A percentile compares a stretch with the other conserved stretches of the same genome.
phyloP scores from a whole-genome alignment of 78 protist genomes.

The Acrasis kona region DNA sequence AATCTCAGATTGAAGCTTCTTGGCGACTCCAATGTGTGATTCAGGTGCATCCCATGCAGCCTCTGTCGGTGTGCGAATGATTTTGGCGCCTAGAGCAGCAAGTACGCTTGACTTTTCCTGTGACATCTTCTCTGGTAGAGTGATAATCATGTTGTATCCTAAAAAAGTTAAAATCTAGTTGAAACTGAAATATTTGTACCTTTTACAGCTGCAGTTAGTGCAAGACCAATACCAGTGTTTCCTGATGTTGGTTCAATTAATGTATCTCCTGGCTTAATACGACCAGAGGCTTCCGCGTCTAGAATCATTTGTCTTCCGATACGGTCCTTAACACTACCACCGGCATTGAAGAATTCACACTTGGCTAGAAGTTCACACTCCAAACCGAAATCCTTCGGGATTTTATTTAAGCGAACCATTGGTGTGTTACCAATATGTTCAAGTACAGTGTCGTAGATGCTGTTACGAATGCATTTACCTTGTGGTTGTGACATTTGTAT shows the following conservation, averaged over 20 bases:
- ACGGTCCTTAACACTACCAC: conserved; percentile 86
- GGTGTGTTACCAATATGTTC: conserved; percentile 92
- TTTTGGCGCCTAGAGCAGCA: conserved; percentile 81
- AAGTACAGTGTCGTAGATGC: conserved; percentile 46
- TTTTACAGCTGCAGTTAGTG: conserved; percentile 83
- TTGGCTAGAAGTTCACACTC: conserved; percentile 85
- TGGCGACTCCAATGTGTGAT: conserved; percentile 77
- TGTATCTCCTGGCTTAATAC: conserved; percentile 78
- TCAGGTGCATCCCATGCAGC: conserved; percentile 81
- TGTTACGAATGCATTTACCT: too few relatives aligned
- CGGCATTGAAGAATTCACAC: conserved; percentile 94
- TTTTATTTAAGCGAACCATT: conserved; percentile 62
- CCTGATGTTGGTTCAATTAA: conserved; percentile 95
- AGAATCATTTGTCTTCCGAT: conserved; percentile 77
- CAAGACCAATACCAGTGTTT: conserved; percentile 94
- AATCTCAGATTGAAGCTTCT: conserved; percentile 40
- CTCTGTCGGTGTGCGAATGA: conserved; percentile 86
- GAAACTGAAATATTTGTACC: too few relatives aligned
- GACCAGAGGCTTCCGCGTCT: conserved; percentile 82
- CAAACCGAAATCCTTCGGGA: conserved; percentile 60
- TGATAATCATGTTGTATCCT: conserved; percentile 86
- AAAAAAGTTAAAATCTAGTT: too few relatives aligned
- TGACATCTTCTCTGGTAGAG: conserved; percentile 92
- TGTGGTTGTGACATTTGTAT: too few relatives aligned
- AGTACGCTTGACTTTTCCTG: conserved; percentile 76